Evolutionary conservation across 768 basidiomycete genomes (phyloP), one percentile per base, ranked within the genome.

Genomic region (Rubroboletus satanas): DNA sequence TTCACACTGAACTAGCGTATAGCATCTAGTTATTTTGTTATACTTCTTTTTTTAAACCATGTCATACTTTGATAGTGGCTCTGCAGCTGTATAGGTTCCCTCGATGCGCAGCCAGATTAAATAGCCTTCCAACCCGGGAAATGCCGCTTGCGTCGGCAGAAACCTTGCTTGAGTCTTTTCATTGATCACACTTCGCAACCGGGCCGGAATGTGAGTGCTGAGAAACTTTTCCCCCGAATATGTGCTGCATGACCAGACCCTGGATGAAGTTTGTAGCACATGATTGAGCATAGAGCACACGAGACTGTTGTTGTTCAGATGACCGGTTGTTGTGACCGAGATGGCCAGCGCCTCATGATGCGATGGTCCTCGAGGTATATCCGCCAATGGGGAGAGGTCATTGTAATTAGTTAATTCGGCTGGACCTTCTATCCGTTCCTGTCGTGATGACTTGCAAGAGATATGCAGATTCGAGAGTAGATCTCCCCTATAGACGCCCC

Each of bases 381-480:
- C 65, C 55, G 60, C 65, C 51, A 65, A 53, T 47, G 51, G 46
- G 51, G 32, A 32, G 28, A 5, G 41, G 29, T 21, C 33, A 58
- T 49, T 56, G 53, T 38, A 21, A 38, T 56, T 45, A 29, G 61
- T 44, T 44, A 49, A 58, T 47, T 46, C 26, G 17, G 15, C 10
- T 12, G 17, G 9, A 28, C 56, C 56, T 66, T 66, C 64, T 29
- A 47, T 68, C 64, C 66, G 62, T 51, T 54, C 59, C 66, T 68
- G 59, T 54, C 62, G 65, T 57, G 50, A 56, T 46, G 23, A 57
- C 52, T 31, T 52, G 48, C n/a, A 29, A 43, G 33, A 43, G 2
- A 18, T 23, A 26, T 26, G 26, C 26, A 61, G 66, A 66, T 66
- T 61, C 37, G 32, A 47, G 14, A 51, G 29, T 28, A 57, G 66